These are phyloP conservation scores for Trypanosoma theileri DNA, from an alignment of 208 protist species.

Conservation along the genomic window DNA sequence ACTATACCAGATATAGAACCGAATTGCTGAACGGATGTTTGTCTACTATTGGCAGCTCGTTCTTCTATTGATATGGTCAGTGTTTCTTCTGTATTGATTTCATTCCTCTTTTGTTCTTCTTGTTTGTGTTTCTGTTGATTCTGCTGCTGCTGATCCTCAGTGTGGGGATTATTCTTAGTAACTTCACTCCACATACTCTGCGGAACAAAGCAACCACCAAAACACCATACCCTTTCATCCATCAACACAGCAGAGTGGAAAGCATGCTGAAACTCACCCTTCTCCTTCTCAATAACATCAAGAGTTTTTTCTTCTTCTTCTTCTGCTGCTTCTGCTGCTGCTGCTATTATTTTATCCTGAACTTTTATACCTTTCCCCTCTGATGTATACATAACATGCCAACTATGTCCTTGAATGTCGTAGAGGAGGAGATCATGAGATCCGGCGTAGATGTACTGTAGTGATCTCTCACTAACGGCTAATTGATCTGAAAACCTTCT, in stretches of 20 bases:
- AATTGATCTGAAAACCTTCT: no score
- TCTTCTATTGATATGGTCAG: not conserved
- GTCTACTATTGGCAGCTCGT: not conserved
- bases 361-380: no score
- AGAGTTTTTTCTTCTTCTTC: not conserved
- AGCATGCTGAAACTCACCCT: not conserved
- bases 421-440: conserved; percentile 5
- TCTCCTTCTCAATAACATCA: not conserved
- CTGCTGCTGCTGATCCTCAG: not conserved
- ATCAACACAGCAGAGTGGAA: conserved; percentile 37
- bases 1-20: not conserved
- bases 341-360: no score
- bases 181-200: not conserved
- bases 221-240: conserved; percentile 25
- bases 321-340: not conserved
- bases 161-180: not conserved
- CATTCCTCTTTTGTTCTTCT: not conserved
- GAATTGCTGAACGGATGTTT: no score
- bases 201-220: conserved; percentile 29
- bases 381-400: conserved; percentile 3
- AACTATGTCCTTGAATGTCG: conserved; percentile 4
- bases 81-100: not conserved
- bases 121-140: not conserved
- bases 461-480: no score
- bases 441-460: not conserved